phyloP scores from a whole-genome alignment of 164 flowering plant species.

The Tetrastigma voinierianum region DNA sequence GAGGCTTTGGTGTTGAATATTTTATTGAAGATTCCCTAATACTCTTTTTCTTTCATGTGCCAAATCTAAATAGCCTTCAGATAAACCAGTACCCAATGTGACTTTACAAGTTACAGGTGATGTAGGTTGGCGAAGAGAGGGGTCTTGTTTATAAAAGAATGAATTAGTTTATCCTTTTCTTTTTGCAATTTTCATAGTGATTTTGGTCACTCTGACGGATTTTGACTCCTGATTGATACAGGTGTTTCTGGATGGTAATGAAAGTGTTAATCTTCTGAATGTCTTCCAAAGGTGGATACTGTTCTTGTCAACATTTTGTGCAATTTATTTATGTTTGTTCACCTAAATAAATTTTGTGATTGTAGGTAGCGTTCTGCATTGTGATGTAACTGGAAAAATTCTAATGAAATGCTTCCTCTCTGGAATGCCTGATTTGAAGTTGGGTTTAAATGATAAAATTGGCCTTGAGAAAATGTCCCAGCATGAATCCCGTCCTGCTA shows the following conservation, averaged over 20 bases:
- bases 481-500: constrained; percentile 84
- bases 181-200: background rate
- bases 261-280: constrained; percentile 98
- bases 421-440: constrained; percentile 99
- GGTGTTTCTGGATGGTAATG: constrained; percentile 98
- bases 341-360: constrained; percentile 16
- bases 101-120: constrained; percentile 99
- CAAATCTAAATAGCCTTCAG: constrained; percentile 52
- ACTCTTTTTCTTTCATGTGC: background rate
- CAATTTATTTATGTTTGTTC: constrained; percentile 5
- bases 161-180: constrained; percentile 49
- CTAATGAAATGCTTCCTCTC: constrained; percentile 99
- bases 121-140: constrained; percentile 99
- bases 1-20: no score
- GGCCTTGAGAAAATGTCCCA: constrained; percentile 97
- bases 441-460: constrained; percentile 96
- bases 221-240: constrained; percentile 27
- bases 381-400: constrained; percentile 96
- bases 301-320: background rate
- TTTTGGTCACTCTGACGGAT: background rate
- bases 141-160: constrained; percentile 94
- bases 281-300: constrained; percentile 88
- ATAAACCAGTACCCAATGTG: constrained; percentile 96
- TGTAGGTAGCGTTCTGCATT: constrained; percentile 83
- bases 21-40: background rate